Evolutionary conservation across 371 early-diverging fungal species (phyloP), one percentile per base, ranked within the genome.

Genomic region (Mortierella sp.): DNA sequence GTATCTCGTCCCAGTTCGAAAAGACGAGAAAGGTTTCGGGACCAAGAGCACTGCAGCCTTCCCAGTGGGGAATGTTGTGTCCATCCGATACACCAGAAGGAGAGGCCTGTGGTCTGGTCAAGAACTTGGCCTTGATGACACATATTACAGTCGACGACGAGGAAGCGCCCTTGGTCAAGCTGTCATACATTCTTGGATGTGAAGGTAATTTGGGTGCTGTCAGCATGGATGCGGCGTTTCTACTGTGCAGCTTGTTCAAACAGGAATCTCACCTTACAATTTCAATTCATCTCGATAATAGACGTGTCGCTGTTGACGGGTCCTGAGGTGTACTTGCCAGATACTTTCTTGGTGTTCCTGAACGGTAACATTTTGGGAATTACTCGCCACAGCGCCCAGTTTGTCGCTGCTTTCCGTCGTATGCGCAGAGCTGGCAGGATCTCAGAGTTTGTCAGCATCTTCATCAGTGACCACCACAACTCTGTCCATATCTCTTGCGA

Each of bases 11-110:
- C 53, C 99, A 99, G 90, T 99, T 99, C 90, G 99, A 99, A 90
- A 99, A 99, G 91, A 99, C 99, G 11, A 91, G 99, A 86, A 99
- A 99, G 88, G 98, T 99, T 16, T 96, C 97, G 46, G 99, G 99
- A 67, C 99, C 99, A 37, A 93, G 99, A 89, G 92, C 99, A 9
- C 90, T 99, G 75, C 99, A 99, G 89, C 98, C 99, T 19, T 99
- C 99, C 8, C 99, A 99, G 82, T 99, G 99, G 99, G 99, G 99
- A 74, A 97, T 99, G 91, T 94, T 94, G n/a, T 99, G 99, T 88
- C 99, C 99, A 31, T 98, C 99, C 40, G 99, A 99, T 86, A 99
- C 99, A 21, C 99, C 99, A 31, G 99, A 99, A 93, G 99, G 99
- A 71, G 99, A 99, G 88, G 98, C 99, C 24, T 99, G 99, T 90